These are phyloP conservation scores for Apiospora pterosperma DNA, from an alignment of 2,329 filamentous ascomycete species.

Conservation along the genomic window DNA sequence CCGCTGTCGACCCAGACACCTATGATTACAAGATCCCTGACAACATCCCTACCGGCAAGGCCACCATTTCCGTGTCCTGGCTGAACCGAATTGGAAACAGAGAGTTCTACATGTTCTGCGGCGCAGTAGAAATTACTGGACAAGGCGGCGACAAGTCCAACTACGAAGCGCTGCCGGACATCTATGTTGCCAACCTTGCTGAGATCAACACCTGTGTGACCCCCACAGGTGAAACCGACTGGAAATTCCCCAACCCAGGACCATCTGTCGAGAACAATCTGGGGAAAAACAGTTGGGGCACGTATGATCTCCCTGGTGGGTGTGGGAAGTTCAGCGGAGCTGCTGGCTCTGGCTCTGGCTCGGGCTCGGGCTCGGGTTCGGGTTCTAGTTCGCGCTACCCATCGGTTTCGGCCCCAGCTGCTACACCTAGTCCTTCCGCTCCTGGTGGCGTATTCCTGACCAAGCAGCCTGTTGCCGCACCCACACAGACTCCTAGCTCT, in stretches of 20 bases:
- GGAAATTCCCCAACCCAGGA: constrained; percentile 68
- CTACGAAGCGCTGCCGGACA: constrained; percentile 63
- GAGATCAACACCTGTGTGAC: constrained; percentile 51
- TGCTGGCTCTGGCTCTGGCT: constrained; percentile 11
- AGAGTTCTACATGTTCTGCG: constrained; percentile 98
- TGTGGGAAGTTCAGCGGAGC: background rate
- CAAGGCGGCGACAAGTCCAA: constrained; percentile 44
- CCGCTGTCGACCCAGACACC: constrained; percentile 42
- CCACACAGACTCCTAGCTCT: constrained; percentile 10
- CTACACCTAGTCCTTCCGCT: constrained; percentile 16
- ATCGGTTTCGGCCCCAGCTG: constrained; percentile 16
- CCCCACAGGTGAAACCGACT: constrained; percentile 43
- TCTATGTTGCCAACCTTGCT: constrained; percentile 71
- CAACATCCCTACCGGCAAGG: constrained; percentile 70
- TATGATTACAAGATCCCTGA: constrained; percentile 72
- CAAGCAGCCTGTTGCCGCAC: constrained; percentile 15
- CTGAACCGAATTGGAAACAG: constrained; percentile 90
- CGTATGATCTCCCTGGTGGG: background rate
- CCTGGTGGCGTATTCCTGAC: constrained; percentile 40
- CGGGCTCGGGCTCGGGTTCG: constrained; percentile 16
- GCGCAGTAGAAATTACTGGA: constrained; percentile 64
- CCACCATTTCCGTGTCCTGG: constrained; percentile 90
- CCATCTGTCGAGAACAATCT: constrained; percentile 45
- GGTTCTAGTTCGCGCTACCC: constrained; percentile 22
- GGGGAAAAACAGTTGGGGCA: constrained; percentile 26